phyloP scores from a whole-genome alignment of 2,329 filamentous ascomycete species.

The Xylaria sp. region DNA sequence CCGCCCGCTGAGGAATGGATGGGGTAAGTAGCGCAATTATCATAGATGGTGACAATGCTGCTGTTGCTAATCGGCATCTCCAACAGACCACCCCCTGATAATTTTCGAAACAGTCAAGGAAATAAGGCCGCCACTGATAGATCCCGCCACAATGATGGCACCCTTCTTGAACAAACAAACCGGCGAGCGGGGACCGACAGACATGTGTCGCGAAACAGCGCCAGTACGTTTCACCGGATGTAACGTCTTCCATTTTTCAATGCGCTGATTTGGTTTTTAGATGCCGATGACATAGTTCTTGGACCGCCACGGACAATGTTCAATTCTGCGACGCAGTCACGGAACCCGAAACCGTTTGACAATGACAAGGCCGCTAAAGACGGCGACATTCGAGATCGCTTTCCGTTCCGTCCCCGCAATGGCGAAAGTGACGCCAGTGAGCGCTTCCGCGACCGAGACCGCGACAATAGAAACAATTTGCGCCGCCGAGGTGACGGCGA shows the following conservation, averaged over 20 bases:
- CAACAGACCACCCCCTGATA: conserved; percentile 59
- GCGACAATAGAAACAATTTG: conserved; percentile 60
- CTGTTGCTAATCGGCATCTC: conserved; percentile 30
- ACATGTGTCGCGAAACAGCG: conserved; percentile 65
- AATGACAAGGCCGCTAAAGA: conserved; percentile 66
- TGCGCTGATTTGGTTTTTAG: conserved; percentile 56
- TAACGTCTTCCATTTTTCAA: conserved; percentile 18
- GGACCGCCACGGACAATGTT: conserved; percentile 87
- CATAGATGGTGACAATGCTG: background rate
- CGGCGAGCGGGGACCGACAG: conserved; percentile 65
- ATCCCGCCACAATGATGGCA: conserved; percentile 57
- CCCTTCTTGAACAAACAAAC: conserved; percentile 61
- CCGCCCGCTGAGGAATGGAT: conserved; percentile 95
- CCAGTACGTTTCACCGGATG: conserved; percentile 59
- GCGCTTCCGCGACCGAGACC: conserved; percentile 53
- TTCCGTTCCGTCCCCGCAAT: conserved; percentile 66
- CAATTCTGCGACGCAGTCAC: conserved; percentile 74
- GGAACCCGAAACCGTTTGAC: conserved; percentile 61
- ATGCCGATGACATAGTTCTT: conserved; percentile 83
- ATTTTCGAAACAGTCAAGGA: conserved; percentile 56
- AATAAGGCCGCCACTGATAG: conserved; percentile 59
- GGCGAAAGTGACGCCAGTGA: conserved; percentile 59
- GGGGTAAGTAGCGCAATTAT: conserved; percentile 71
- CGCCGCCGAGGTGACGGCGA: conserved; percentile 67
- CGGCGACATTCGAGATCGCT: conserved; percentile 66